Conservation (phyloP, 768 basidiomycete genomes). For the Leccinum variicolor region DNA sequence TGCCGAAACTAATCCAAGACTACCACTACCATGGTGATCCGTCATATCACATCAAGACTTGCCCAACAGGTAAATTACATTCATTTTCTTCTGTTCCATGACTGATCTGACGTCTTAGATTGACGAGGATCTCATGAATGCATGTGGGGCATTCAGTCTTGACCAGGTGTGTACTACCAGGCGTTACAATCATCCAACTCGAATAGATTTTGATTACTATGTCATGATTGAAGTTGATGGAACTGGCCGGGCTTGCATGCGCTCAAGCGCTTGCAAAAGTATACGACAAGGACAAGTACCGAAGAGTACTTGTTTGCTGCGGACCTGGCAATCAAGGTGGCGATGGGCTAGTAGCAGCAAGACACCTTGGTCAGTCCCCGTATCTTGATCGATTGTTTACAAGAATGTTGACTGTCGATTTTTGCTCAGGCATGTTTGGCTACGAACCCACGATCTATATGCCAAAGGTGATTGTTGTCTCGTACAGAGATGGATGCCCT, state of each 20-base stretch:
- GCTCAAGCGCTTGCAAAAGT: constrained; percentile 83
- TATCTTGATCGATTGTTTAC: background rate
- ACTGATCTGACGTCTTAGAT: constrained; percentile 49
- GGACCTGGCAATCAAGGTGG: constrained; percentile 98
- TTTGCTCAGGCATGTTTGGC: constrained; percentile 76
- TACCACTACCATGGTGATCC: constrained; percentile 43
- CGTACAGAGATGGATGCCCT: background rate
- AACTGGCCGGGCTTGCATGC: constrained; percentile 91
- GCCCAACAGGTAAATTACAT: constrained; percentile 62
- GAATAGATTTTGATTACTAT: background rate
- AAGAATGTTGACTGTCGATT: background rate
- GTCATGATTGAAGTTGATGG: constrained; percentile 71
- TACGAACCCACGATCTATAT: constrained; percentile 88
- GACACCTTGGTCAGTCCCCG: constrained; percentile 71
- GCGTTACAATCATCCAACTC: background rate
- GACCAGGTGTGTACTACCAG: constrained; percentile 62
- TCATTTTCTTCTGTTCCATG: background rate
- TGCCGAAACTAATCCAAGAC: background rate
- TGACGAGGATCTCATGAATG: constrained; percentile 90
- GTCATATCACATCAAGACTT: constrained; percentile 66
- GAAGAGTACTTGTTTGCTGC: constrained; percentile 88
- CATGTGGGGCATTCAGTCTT: constrained; percentile 87
- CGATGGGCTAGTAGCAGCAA: constrained; percentile 93
- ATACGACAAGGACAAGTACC: constrained; percentile 65
- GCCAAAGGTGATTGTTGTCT: constrained; percentile 65